These are phyloP conservation scores for Coccomyxa sp. DNA, from an alignment of 139 green algal species.

Conservation along the genomic window DNA sequence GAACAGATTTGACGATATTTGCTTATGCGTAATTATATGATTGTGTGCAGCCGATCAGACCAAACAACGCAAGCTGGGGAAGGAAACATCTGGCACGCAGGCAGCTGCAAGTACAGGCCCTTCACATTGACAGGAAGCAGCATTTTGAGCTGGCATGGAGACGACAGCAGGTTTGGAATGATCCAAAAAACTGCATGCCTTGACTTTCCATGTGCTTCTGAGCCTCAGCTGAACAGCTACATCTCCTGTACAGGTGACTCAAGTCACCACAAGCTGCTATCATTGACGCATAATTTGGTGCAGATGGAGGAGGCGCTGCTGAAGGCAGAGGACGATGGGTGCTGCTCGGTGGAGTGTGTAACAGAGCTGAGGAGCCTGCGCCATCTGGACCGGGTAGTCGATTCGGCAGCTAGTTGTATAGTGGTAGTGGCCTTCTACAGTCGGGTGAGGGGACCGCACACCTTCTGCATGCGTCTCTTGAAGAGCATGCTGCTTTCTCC, in stretches of 20 bases:
- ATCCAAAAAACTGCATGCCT: not conserved
- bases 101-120: not conserved
- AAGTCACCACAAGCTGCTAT: too few species aligned
- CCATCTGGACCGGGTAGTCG: conserved; percentile 14
- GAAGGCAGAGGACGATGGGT: not conserved
- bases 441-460: conserved; percentile 2
- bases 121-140: conserved; percentile 14
- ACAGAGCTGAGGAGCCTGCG: conserved; percentile 14
- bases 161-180: not conserved
- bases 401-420: conserved; percentile 2
- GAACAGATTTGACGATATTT: too few species aligned
- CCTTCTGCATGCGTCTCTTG: not conserved
- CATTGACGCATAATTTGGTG: not conserved
- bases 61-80: too few species aligned
- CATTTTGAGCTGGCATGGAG: conserved; percentile 14
- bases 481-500: too few species aligned
- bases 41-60: too few species aligned
- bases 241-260: too few species aligned
- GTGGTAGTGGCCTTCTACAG: conserved; percentile 22
- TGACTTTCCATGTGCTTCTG: not conserved
- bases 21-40: too few species aligned
- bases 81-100: not conserved
- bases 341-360: conserved; percentile 1
- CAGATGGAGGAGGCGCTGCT: not conserved
- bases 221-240: too few species aligned